These are phyloP conservation scores for Monilinia fructicola DNA, from an alignment of 2,329 filamentous ascomycete genomes.

Conservation along the genomic window DNA sequence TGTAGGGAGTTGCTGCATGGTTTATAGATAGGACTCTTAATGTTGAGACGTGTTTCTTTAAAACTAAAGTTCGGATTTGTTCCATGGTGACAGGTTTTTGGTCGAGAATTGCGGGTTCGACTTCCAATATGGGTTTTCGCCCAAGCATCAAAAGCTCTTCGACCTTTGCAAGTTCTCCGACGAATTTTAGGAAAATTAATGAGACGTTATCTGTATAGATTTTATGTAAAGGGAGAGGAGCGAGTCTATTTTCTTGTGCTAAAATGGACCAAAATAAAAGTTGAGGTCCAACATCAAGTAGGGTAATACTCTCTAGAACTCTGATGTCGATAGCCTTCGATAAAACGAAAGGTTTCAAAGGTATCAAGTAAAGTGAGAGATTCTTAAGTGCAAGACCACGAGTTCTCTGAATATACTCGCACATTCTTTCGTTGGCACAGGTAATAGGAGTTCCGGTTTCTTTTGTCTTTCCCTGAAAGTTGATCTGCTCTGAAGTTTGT, in stretches of 20 bases:
- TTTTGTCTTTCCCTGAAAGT: background rate
- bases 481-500: background rate
- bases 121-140: slow-evolving; percentile 47
- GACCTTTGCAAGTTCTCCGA: slow-evolving; percentile 53
- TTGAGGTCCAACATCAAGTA: slow-evolving; percentile 64
- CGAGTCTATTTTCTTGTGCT: slow-evolving; percentile 52
- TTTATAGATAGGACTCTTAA: slow-evolving; percentile 60
- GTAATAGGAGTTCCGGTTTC: background rate
- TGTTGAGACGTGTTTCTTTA: slow-evolving; percentile 57
- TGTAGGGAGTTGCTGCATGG: slow-evolving; percentile 54
- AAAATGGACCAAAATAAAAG: slow-evolving; percentile 59
- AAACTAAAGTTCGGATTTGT: slow-evolving; percentile 56
- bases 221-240: slow-evolving; percentile 53
- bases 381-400: slow-evolving; percentile 57
- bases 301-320: slow-evolving; percentile 56
- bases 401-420: slow-evolving; percentile 57
- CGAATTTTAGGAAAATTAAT: slow-evolving; percentile 52
- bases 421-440: slow-evolving; percentile 29
- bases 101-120: slow-evolving; percentile 54
- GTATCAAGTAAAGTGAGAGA: slow-evolving; percentile 58
- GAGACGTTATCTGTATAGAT: slow-evolving; percentile 66
- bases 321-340: slow-evolving; percentile 56
- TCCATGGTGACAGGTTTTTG: slow-evolving; percentile 52
- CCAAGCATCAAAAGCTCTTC: slow-evolving; percentile 62
- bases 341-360: slow-evolving; percentile 58